These are phyloP conservation scores for Spinacia oleracea DNA, from an alignment of 179 eudicot genomes.

Conservation along the genomic window DNA sequence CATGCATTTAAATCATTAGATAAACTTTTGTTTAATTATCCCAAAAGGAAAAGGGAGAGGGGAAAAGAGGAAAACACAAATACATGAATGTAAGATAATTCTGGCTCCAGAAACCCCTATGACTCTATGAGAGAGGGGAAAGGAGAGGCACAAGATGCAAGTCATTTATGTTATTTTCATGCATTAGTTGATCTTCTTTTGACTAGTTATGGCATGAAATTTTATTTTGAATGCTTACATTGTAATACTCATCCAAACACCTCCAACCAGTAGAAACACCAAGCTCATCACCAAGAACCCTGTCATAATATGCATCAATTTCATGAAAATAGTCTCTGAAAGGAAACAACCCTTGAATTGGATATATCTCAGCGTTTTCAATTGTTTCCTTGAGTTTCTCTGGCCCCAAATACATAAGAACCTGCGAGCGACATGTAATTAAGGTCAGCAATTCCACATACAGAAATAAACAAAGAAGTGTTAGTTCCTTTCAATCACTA, in stretches of 20 bases:
- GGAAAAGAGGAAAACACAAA: neutral
- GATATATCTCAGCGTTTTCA: conserved; percentile 82
- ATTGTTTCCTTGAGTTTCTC: conserved; percentile 58
- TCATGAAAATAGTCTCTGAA: conserved; percentile 73
- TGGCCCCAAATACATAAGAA: conserved; percentile 80
- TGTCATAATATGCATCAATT: conserved; percentile 81
- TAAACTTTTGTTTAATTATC: neutral
- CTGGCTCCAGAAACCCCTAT: neutral
- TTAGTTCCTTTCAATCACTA: neutral
- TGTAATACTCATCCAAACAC: conserved; percentile 63
- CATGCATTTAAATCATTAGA: neutral
- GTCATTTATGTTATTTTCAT: neutral
- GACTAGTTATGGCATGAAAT: neutral
- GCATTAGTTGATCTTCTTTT: neutral
- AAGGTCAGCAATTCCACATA: conserved; percentile 17
- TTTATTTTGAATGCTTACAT: conserved; percentile 48
- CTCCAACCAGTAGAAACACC: conserved; percentile 96
- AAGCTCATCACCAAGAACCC: conserved; percentile 64
- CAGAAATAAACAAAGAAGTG: neutral
- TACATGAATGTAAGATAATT: neutral
- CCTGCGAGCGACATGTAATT: conserved; percentile 44
- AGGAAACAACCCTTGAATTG: conserved; percentile 71
- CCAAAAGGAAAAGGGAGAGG: neutral
- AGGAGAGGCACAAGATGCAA: neutral
- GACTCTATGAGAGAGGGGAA: too few relatives aligned